Evolutionary conservation across 2,329 filamentous ascomycete genomes (phyloP).

Genomic region (Pestalotiopsis sp.): DNA sequence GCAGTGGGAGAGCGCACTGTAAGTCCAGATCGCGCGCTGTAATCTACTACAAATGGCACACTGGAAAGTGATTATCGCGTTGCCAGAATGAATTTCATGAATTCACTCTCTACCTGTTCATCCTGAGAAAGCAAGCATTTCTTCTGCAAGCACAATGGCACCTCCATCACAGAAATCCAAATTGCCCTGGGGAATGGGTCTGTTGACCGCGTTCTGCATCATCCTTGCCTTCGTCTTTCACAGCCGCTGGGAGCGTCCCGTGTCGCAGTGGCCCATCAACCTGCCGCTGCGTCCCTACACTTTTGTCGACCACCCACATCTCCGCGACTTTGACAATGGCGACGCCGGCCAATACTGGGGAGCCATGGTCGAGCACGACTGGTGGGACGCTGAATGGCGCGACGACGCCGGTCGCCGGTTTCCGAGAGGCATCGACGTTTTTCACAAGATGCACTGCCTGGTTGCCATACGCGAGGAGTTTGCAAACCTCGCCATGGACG

Average conservation of each 20-base stretch:
- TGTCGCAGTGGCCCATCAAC: not conserved
- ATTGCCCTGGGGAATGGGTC: not conserved
- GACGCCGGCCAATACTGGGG: not conserved
- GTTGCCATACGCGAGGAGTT: not conserved
- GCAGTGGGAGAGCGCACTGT: not conserved
- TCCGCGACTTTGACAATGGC: not conserved
- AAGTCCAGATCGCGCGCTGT: not conserved
- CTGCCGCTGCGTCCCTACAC: not conserved
- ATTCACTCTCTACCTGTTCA: not conserved
- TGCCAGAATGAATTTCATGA: not conserved
- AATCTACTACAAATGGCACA: not conserved
- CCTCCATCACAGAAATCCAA: not conserved
- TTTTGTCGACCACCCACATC: not conserved
- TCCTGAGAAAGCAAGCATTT: not conserved
- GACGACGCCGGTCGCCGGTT: not conserved
- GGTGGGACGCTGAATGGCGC: not conserved
- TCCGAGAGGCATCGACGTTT: not conserved
- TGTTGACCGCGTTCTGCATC: not conserved
- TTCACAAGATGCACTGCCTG: not conserved
- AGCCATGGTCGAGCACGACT: not conserved
- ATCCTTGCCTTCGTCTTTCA: not conserved
- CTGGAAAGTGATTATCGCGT: not conserved
- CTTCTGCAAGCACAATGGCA: not conserved
- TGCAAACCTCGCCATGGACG: not conserved
- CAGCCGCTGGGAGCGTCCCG: not conserved